Base-by-base conservation (phyloP, 371 early-diverging fungal genomes). In the Mortierella sp. region DNA sequence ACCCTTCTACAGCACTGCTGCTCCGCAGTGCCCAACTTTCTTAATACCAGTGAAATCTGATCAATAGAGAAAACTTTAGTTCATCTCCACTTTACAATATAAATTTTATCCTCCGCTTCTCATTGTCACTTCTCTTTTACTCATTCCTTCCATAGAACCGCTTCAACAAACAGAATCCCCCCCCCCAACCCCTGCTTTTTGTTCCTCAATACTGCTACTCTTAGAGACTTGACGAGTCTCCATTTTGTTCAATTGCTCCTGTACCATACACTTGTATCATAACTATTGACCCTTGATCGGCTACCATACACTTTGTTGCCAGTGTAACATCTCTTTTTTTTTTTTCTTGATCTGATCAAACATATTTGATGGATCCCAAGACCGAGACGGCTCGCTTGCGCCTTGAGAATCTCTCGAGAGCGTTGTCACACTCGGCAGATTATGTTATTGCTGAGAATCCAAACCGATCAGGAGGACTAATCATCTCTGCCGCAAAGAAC, bases 351-450 rank as follows among this genome's bases (percentile, higher is more conserved):
- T 22, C 63, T 28, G 63, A 47, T 62, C 47, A 5, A 16, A 24
- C 11, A 61, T 22, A 54, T n/a, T 10, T 26, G n/a, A 81, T 81
- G 81, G 81, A 81, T 51, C 73, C 81, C 54, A 79, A 70, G 52
- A 55, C 67, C 35, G 81, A 81, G 26, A 62, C 73, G 10, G 81
- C 81, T 16, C 81, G 76, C 37, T 60, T 75, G 65, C 81, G 81
- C 11, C 55, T 81, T 40, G 81, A 81, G 54, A 76, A 81, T 30
- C 66, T 81, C 64, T 64, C 68, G 32, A 75, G 81, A 55, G 76
- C 49, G 32, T 35, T 81, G 61, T 81, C 81, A 47, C 81, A 81
- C 70, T 72, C 70, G 20, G 81, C 81, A 45, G 81, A 81, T 73
- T 81, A 81, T 72, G 73, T 81, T 24, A 76, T 81, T 52, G 62